A percentile compares a stretch with the other conserved stretches of the same genome.
These are phyloP conservation scores for Trebouxia sp. DNA, from an alignment of 139 green algal species.

Conservation along the genomic window DNA sequence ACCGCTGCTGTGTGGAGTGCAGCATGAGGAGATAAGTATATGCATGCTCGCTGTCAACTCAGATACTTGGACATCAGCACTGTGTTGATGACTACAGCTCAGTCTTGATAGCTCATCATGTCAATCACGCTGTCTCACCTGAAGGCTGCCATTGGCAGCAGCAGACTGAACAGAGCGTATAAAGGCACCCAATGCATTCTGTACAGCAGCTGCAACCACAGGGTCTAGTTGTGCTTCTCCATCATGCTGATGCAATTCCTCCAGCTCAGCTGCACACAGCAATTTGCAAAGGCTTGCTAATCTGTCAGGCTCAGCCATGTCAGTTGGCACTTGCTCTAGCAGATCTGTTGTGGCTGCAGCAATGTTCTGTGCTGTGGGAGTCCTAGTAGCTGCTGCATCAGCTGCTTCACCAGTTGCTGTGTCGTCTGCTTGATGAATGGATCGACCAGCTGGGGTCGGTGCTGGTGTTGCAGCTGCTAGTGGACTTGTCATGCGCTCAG, in stretches of 20 bases:
- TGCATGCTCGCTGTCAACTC: too few relatives aligned
- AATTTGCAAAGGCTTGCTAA: slow-evolving; percentile 20
- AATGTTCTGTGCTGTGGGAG: not conserved
- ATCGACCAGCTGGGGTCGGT: not conserved
- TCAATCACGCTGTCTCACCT: not conserved
- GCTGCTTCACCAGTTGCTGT: not conserved
- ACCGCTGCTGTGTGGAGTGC: too few relatives aligned
- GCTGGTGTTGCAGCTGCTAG: not conserved
- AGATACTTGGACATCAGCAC: too few relatives aligned
- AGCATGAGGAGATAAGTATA: too few relatives aligned
- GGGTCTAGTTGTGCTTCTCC: not conserved
- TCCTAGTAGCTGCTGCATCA: not conserved
- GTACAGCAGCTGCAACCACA: not conserved
- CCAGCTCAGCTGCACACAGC: slow-evolving; percentile 15
- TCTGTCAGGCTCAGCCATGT: not conserved
- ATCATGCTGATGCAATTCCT: slow-evolving; percentile 9
- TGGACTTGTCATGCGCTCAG: too few relatives aligned
- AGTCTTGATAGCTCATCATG: too few relatives aligned
- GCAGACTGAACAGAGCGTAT: not conserved
- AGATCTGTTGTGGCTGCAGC: slow-evolving; percentile 20
- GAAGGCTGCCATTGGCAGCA: slow-evolving; percentile 15
- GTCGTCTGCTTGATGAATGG: too few relatives aligned
- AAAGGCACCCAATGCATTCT: not conserved
- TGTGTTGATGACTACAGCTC: too few relatives aligned
- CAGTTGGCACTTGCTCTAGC: not conserved